A percentile compares a stretch with the other conserved stretches of the same genome.
Conservation (phyloP, 169 alveolate genomes). For the Cryptosporidium tyzzeri region DNA sequence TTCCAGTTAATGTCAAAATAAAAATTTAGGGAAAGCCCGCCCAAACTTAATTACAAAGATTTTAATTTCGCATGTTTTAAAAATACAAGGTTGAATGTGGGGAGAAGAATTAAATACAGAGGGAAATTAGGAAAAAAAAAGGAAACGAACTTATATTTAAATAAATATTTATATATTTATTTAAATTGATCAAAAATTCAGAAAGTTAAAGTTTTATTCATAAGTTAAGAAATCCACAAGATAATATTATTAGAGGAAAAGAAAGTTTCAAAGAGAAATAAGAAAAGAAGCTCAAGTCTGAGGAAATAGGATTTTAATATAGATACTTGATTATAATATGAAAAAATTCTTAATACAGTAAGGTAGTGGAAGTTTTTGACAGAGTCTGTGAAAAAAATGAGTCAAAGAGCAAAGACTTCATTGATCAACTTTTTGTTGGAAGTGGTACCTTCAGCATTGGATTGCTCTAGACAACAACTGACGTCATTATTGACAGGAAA, state of each 20-base stretch:
- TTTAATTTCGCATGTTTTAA: conserved; percentile 31
- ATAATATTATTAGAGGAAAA: neutral
- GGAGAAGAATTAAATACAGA: conserved; percentile 8
- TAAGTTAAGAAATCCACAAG: neutral
- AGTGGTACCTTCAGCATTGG: conserved; percentile 85
- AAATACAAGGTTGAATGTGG: conserved; percentile 12
- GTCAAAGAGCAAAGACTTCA: conserved; percentile 83
- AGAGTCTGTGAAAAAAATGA: conserved; percentile 18
- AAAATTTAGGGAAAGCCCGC: neutral
- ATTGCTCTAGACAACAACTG: conserved; percentile 84
- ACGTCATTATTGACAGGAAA: conserved; percentile 82
- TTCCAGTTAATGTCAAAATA: conserved; percentile 3
- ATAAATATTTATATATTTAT: neutral
- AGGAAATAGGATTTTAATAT: neutral
- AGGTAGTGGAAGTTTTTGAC: neutral
- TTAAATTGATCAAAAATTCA: neutral
- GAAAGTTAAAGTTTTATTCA: neutral
- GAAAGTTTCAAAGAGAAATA: neutral
- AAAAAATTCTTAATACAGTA: neutral
- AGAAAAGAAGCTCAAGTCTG: neutral
- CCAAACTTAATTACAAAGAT: neutral
- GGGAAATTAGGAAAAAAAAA: neutral
- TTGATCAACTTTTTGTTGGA: conserved; percentile 84
- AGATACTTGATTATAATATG: neutral
- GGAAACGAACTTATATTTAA: neutral